A percentile compares a stretch with the other conserved stretches of the same genome.
Evolutionary conservation across 2,329 filamentous ascomycete species (phyloP).

Genomic region (Dendrostoma leiphaemia): DNA sequence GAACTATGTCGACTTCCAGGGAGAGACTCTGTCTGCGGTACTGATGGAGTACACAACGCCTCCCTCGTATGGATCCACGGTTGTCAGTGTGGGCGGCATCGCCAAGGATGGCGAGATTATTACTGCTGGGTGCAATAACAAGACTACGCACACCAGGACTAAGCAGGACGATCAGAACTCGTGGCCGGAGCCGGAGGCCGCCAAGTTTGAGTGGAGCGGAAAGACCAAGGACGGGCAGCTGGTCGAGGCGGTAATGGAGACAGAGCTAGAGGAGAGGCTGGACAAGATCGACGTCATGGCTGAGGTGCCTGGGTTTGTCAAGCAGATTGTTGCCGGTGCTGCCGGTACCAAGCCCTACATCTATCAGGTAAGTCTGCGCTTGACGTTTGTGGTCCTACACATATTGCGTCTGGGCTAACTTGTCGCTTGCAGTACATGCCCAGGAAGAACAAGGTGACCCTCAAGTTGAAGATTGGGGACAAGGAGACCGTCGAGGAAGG

Average conservation of each 20-base stretch:
- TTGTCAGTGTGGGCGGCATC: conserved; percentile 80
- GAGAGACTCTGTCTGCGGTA: conserved; percentile 79
- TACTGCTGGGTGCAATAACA: conserved; percentile 64
- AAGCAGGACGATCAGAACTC: conserved; percentile 74
- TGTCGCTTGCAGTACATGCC: conserved; percentile 62
- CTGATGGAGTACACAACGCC: conserved; percentile 97
- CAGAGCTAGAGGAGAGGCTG: conserved; percentile 63
- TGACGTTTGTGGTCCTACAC: neutral
- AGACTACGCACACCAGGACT: conserved; percentile 66
- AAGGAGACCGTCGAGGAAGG: conserved; percentile 76
- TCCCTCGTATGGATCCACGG: conserved; percentile 82
- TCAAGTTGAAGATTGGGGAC: conserved; percentile 85
- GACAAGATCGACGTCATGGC: conserved; percentile 96
- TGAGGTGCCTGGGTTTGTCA: conserved; percentile 92
- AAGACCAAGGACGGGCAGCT: conserved; percentile 73
- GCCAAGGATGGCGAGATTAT: conserved; percentile 79
- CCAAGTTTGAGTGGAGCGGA: conserved; percentile 77
- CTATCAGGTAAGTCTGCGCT: conserved; percentile 68
- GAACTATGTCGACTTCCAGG: conserved; percentile 94
- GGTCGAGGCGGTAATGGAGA: conserved; percentile 68
- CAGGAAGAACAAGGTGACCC: conserved; percentile 56
- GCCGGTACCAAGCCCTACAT: conserved; percentile 96
- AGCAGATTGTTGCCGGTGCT: conserved; percentile 84
- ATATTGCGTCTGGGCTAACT: conserved; percentile 23
- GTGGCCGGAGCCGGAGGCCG: conserved; percentile 81